Evolutionary conservation across 208 protist species (phyloP), one percentile per base, ranked within the genome.

Genomic region (Trypanosoma theileri): DNA sequence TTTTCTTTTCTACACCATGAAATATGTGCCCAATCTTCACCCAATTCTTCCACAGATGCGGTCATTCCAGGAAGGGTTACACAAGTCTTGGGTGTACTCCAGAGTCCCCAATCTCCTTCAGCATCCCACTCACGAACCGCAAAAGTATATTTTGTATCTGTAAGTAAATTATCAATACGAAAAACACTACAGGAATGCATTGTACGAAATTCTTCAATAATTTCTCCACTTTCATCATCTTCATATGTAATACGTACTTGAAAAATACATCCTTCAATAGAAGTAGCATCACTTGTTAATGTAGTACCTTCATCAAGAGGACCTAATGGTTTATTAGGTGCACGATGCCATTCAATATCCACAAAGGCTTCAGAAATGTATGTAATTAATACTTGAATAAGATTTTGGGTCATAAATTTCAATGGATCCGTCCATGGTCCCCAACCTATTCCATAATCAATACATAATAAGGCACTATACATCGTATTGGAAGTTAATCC

Each of bases 371-470:
- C 90, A 51, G 82, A 82, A 60, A 95, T 88, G 78, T 95, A 95
- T 41, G 78, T 86, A 35, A 97, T 79, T 51, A 89, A 75, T n/a
- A 97, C 76, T 66, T 97, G 91, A 40, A 97, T 82, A 14, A 94
- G 80, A 78, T 96, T 95, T 75, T 95, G 88, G 24, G 91, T 97
- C 81, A 97, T 89, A 64, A 95, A 90, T 78, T 93, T 89, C 2
- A 95, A 76, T 54, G 90, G 88, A 40, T 52, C 40, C 26, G 89
- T 91, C 91, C 93, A 97, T 71, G 65, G 66, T 14, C 93, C 93
- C 85, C 86, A 93, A 19, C 73, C 73, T 31, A 79, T 62, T 31
- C 84, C 87, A 70, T 97, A 97, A 70, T 91, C 66, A n/a, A 82
- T 72, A 66, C 85, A 93, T 7, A 97, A 62, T 12, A 89, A 58